Base-by-base conservation (phyloP, 495 filamentous ascomycete species). In the Penicillium samsonianum region DNA sequence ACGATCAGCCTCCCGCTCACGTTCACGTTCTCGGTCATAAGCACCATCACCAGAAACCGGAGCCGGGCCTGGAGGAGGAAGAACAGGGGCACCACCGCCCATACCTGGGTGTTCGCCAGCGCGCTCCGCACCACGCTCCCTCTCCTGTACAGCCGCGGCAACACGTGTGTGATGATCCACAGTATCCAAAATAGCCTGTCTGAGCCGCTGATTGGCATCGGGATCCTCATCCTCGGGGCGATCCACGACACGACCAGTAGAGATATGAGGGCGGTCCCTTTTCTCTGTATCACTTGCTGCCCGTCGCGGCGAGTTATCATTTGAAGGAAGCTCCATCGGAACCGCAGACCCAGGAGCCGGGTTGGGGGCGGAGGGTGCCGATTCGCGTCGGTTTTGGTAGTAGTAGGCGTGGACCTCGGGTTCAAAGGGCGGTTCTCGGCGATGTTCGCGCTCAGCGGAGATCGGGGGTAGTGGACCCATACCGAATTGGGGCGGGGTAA, bases 101-200 rank as follows among this genome's bases (percentile, higher is more conserved):
- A 31, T 6, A 30, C 49, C 49, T 2, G 23, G 10, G 17, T 12
- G n/a, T 14, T 35, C 25, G 10, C 41, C 31, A 1, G n/a, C n/a
- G n/a, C 62, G 63, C 50, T 71, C 68, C 0, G 50, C 59, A 30
- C 65, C 69, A 9, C 67, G 60, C 23, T 72, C 71, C 37, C 70
- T 71, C 40, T 66, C 68, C 19, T 69, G 64, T n/a, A 69, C 64
- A 22, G 71, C 68, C 9, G 74, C 68, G 1, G 75, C 65, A 26
- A 70, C 70, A 7, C 71, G 68, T 7, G 68, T 57, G 48, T 76
- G 76, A 46, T 77, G 76, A 49, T 78, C 74, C 2, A 77, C 73
- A 3, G 77, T 79, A 46, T 79, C 77, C 10, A 72, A 52, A 31
- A 79, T 79, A 19, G 77, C 77, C 62, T 78, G 77, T 72, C 76